Evolutionary conservation across 1,139 yeast species (phyloP).

Genomic region (Blastobotrys arbuscula): DNA sequence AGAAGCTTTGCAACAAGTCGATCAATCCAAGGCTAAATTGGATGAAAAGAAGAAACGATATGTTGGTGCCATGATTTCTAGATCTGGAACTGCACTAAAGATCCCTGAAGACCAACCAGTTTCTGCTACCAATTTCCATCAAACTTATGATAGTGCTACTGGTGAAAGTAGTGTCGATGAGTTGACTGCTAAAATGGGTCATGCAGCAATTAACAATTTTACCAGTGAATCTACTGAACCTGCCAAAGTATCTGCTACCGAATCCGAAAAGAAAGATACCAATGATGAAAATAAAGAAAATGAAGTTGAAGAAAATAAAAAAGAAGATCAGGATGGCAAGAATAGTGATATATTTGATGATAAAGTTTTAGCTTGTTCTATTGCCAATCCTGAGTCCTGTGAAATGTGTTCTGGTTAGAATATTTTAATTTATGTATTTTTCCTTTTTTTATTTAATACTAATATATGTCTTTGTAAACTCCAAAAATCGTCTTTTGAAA

Average conservation of each 20-base stretch:
- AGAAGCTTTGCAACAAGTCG: constrained; percentile 39
- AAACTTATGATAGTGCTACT: not conserved
- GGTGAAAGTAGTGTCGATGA: constrained; percentile 10
- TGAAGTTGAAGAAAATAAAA: not conserved
- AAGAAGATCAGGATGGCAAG: constrained; percentile 24
- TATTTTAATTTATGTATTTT: constrained; percentile 1
- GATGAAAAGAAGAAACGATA: constrained; percentile 35
- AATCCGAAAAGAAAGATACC: not conserved
- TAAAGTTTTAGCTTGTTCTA: constrained; percentile 93
- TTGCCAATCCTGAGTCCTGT: constrained; percentile 94
- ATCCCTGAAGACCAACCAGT: not conserved
- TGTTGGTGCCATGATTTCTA: constrained; percentile 12
- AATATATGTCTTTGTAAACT: too few relatives aligned
- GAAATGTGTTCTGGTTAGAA: constrained; percentile 95
- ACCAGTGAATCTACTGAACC: constrained; percentile 1
- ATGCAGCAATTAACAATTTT: constrained; percentile 10
- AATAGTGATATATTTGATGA: constrained; percentile 77
- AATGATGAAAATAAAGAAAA: not conserved
- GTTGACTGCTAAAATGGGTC: constrained; percentile 16
- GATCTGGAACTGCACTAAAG: constrained; percentile 6
- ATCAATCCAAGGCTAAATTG: constrained; percentile 27
- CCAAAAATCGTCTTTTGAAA: too few relatives aligned
- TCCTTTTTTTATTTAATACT: not conserved
- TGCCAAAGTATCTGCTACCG: not conserved
- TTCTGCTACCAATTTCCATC: not conserved